These are phyloP conservation scores for Phylloporus rhodoxanthus DNA, from an alignment of 768 basidiomycete species.

Conservation along the genomic window DNA sequence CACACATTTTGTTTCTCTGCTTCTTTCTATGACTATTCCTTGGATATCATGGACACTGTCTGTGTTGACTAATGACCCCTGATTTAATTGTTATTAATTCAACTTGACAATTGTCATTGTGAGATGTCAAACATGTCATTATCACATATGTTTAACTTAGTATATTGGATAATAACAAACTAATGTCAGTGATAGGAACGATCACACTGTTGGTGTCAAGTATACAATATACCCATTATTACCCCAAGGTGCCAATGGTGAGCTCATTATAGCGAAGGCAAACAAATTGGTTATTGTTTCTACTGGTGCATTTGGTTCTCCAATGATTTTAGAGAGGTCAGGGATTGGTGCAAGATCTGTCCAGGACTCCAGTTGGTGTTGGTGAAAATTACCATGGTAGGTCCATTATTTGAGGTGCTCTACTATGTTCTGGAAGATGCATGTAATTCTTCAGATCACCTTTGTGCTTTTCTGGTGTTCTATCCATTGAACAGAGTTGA, in stretches of 20 bases:
- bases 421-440: background rate
- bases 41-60: too few species aligned
- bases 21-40: too few species aligned
- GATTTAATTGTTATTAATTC: too few species aligned
- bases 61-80: too few species aligned
- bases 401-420: background rate
- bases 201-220: conserved; percentile 35
- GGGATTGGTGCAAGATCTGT: conserved; percentile 58
- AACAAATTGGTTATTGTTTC: conserved; percentile 43
- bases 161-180: background rate
- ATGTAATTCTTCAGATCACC: conserved; percentile 33
- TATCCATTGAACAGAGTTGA: conserved; percentile 39
- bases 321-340: conserved; percentile 53
- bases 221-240: conserved; percentile 22
- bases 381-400: conserved; percentile 62
- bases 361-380: conserved; percentile 52
- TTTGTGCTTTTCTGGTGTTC: conserved; percentile 7
- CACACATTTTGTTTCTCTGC: too few species aligned
- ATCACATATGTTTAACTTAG: conserved; percentile 14
- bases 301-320: conserved; percentile 51
- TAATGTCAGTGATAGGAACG: conserved; percentile 20
- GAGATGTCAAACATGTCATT: conserved; percentile 33
- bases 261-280: conserved; percentile 23
- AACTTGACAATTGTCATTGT: too few species aligned
- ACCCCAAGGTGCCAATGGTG: background rate